Conservation (phyloP, 352 stramenopile species). For the Phytophthora idaei region DNA sequence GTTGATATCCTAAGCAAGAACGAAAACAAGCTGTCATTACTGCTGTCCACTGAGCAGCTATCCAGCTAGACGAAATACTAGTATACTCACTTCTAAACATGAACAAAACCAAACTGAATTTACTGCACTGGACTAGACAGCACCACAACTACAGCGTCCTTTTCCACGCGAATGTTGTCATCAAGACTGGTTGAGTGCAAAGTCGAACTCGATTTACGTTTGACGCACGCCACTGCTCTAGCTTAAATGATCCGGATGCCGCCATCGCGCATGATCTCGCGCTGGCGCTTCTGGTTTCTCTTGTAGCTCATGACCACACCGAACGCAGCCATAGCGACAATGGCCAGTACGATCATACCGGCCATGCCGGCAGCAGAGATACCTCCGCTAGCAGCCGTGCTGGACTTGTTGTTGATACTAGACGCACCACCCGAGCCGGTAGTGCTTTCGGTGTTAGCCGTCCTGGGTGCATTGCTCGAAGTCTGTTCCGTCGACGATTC, state of each 20-base stretch:
- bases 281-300: conserved; percentile 79
- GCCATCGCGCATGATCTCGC: conserved; percentile 77
- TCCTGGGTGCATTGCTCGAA: conserved; percentile 9
- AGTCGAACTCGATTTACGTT: conserved; percentile 23
- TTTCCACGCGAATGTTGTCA: conserved; percentile 3
- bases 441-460: conserved; percentile 13
- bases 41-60: no score
- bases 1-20: no score
- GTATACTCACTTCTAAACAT: no score
- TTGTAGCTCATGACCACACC: conserved; percentile 74
- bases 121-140: conserved; percentile 26
- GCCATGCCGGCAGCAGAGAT: conserved; percentile 66
- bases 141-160: conserved; percentile 16
- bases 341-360: conserved; percentile 61
- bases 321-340: conserved; percentile 54
- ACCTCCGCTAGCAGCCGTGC: conserved; percentile 16
- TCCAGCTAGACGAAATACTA: no score
- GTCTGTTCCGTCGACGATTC: conserved; percentile 26
- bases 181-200: conserved; percentile 22
- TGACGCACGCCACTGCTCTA: conserved; percentile 20
- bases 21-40: no score
- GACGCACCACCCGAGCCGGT: conserved; percentile 7
- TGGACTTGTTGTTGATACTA: conserved; percentile 54
- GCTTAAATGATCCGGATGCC: conserved; percentile 47
- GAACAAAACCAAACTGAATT: conserved; percentile 20